Conservation (phyloP, 1,284 basidiomycete genomes). For the Laetiporus sulphureus region DNA sequence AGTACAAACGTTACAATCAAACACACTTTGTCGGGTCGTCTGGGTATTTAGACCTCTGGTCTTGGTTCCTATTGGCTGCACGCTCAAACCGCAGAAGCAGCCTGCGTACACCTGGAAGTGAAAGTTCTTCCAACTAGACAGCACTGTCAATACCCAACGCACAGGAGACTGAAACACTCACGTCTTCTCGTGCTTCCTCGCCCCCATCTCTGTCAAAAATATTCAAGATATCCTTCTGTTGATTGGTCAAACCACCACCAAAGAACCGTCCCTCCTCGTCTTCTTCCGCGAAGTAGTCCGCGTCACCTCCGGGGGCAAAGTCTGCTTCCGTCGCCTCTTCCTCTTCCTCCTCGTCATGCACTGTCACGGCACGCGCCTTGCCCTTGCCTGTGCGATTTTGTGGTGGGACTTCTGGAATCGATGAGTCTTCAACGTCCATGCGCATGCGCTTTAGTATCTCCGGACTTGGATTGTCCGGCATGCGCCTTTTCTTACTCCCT, state of each 20-base stretch:
- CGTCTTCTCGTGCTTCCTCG: constrained; percentile 61
- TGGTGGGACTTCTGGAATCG: constrained; percentile 5
- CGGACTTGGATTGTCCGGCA: constrained; percentile 77
- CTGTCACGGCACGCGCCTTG: constrained; percentile 41
- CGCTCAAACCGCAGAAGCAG: constrained; percentile 82
- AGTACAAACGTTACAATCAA: no score
- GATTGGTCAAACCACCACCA: constrained; percentile 83
- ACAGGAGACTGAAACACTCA: constrained; percentile 32
- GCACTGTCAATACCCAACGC: constrained; percentile 19
- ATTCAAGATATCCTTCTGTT: constrained; percentile 87
- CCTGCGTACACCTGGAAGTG: constrained; percentile 65
- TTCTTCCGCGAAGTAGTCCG: constrained; percentile 86
- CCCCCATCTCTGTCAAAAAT: constrained; percentile 77
- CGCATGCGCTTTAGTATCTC: constrained; percentile 78
- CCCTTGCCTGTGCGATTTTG: constrained; percentile 18
- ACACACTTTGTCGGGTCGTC: constrained; percentile 85
- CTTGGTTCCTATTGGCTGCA: constrained; percentile 88
- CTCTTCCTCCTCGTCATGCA: constrained; percentile 49
- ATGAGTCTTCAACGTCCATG: constrained; percentile 32
- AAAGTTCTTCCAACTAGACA: constrained; percentile 57
- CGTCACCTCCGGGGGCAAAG: constrained; percentile 79
- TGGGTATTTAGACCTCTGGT: constrained; percentile 88
- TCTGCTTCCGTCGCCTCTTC: constrained; percentile 36
- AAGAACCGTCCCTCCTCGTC: constrained; percentile 92
- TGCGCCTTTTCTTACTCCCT: constrained; percentile 66